Evolutionary conservation across 2,329 filamentous ascomycete species (phyloP).

Genomic region (Fusarium albidum): DNA sequence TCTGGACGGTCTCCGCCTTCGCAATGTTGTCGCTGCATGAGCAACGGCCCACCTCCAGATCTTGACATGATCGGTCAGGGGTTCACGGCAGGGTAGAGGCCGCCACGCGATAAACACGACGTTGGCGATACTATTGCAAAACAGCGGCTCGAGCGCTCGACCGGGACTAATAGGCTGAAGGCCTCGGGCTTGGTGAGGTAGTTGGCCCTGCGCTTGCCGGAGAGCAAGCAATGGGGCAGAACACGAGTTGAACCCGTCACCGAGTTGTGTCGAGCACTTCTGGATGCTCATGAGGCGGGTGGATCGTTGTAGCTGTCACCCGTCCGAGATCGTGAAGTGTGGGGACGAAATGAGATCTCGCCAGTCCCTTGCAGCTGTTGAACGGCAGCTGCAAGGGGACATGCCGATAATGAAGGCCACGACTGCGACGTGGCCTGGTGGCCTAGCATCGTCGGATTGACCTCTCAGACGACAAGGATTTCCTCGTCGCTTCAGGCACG

Average conservation of each 20-base stretch:
- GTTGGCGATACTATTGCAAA: background rate
- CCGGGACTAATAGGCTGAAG: background rate
- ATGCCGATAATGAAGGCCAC: constrained; percentile 19
- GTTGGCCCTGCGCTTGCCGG: too few relatives aligned
- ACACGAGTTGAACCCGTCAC: background rate
- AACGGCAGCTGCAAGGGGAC: constrained; percentile 32
- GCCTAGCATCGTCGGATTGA: constrained; percentile 19
- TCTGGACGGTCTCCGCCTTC: background rate
- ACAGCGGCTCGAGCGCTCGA: background rate
- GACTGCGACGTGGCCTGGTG: constrained; percentile 17
- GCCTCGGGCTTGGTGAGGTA: background rate
- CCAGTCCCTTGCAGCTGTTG: constrained; percentile 30
- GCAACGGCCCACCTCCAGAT: constrained; percentile 8
- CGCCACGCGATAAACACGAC: background rate
- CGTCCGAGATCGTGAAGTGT: constrained; percentile 32
- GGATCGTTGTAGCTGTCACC: constrained; percentile 25
- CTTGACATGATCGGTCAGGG: constrained; percentile 3
- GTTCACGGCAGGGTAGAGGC: background rate
- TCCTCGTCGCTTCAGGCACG: background rate
- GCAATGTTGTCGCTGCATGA: background rate
- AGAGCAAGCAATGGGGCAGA: too few relatives aligned
- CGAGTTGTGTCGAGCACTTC: background rate
- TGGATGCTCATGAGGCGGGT: constrained; percentile 19
- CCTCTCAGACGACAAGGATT: constrained; percentile 5
- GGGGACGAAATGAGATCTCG: constrained; percentile 35